Percentiles rank a stretch among this genome's conserved stretches.
Evolutionary conservation across 2,329 filamentous ascomycete genomes (phyloP).

Genomic region (Sphaerostilbella broomeana): DNA sequence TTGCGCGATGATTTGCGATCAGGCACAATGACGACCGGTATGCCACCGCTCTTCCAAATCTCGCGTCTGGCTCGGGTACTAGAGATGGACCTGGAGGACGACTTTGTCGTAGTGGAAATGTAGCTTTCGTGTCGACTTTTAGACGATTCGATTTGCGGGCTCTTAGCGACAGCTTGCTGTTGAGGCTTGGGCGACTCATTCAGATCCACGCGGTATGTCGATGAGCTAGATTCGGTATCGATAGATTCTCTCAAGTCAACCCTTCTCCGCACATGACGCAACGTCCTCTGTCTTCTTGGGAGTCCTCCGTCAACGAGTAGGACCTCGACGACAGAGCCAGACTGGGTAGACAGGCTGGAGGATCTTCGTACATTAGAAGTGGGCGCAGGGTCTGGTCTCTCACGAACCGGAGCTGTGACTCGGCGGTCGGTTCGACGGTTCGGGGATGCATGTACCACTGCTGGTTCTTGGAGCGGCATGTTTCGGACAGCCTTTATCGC

Average conservation of each 20-base stretch:
- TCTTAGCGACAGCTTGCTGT: slow-evolving; percentile 23
- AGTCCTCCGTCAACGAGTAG: slow-evolving; percentile 47
- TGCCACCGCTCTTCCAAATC: slow-evolving; percentile 51
- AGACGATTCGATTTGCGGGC: slow-evolving; percentile 22
- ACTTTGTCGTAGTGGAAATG: slow-evolving; percentile 42
- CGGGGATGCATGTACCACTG: slow-evolving; percentile 31
- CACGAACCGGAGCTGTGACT: slow-evolving; percentile 29
- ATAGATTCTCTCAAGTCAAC: slow-evolving; percentile 41
- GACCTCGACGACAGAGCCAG: slow-evolving; percentile 52
- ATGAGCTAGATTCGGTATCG: slow-evolving; percentile 11
- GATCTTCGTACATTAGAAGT: slow-evolving; percentile 38
- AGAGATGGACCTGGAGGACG: slow-evolving; percentile 42
- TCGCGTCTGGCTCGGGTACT: slow-evolving; percentile 52
- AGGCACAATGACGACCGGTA: slow-evolving; percentile 58
- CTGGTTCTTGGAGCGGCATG: slow-evolving; percentile 39
- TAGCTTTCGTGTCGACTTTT: slow-evolving; percentile 38
- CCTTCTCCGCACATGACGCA: slow-evolving; percentile 57
- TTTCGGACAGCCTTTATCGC: slow-evolving; percentile 44
- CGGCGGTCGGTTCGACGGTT: slow-evolving; percentile 12
- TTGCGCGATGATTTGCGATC: slow-evolving; percentile 49
- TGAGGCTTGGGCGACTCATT: slow-evolving; percentile 21
- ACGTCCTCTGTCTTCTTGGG: slow-evolving; percentile 43
- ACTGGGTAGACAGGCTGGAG: slow-evolving; percentile 50
- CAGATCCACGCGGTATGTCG: slow-evolving; percentile 11
- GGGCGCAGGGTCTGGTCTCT: slow-evolving; percentile 31